Percentiles rank a stretch among this genome's conserved stretches.
Conservation (phyloP, 371 early-diverging fungal species). For the Capillidium heterosporum region DNA sequence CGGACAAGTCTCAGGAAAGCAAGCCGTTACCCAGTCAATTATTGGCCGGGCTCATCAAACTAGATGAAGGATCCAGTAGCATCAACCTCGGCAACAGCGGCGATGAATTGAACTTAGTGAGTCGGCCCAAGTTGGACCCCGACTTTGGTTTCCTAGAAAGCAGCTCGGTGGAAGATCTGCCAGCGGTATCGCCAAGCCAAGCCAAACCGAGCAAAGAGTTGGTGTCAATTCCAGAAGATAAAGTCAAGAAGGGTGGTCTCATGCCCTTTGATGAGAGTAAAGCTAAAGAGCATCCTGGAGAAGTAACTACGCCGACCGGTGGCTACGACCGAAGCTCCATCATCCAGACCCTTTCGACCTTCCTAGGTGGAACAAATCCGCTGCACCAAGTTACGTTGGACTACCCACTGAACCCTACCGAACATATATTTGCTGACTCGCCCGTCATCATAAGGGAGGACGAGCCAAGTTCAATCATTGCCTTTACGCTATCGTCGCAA, state of each 20-base stretch:
- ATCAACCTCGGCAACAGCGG: background rate
- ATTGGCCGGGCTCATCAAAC: background rate
- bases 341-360: slow-evolving; percentile 53
- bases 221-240: background rate
- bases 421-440: slow-evolving; percentile 72
- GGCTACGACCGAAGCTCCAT: slow-evolving; percentile 20
- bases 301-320: background rate
- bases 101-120: background rate
- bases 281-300: background rate
- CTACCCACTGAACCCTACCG: slow-evolving; percentile 60
- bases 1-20: background rate
- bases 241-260: background rate
- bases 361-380: slow-evolving; percentile 36
- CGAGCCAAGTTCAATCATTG: slow-evolving; percentile 85
- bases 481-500: slow-evolving; percentile 46
- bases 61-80: background rate
- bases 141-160: background rate
- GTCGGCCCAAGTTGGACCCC: background rate
- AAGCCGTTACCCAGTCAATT: background rate
- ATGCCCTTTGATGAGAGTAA: background rate
- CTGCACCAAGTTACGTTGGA: slow-evolving; percentile 45
- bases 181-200: background rate
- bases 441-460: slow-evolving; percentile 73
- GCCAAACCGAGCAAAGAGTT: too few relatives aligned
- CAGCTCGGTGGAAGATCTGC: background rate